phyloP scores from a whole-genome alignment of 2,329 filamentous ascomycete species.

The Penicillium occitanis region DNA sequence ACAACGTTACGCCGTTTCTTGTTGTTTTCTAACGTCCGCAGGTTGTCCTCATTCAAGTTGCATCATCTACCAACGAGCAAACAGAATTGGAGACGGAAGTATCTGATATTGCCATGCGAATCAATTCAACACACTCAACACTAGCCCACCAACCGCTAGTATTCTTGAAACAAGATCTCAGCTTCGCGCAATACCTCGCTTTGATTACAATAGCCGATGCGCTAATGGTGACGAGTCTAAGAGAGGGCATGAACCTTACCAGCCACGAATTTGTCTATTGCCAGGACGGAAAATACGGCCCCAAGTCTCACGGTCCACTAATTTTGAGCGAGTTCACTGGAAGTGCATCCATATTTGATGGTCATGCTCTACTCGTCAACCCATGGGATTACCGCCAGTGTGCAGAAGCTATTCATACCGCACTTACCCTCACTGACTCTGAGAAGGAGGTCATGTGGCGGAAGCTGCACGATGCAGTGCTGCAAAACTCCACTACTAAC shows the following conservation, averaged over 20 bases:
- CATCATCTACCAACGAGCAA: slow-evolving; percentile 85
- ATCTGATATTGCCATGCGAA: slow-evolving; percentile 89
- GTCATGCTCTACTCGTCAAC: slow-evolving; percentile 81
- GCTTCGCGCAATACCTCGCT: slow-evolving; percentile 89
- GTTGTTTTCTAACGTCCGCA: slow-evolving; percentile 33
- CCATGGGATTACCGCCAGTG: slow-evolving; percentile 93
- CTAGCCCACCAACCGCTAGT: slow-evolving; percentile 89
- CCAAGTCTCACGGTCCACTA: slow-evolving; percentile 81
- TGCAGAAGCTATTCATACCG: slow-evolving; percentile 78
- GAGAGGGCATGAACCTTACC: slow-evolving; percentile 96
- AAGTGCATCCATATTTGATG: slow-evolving; percentile 79
- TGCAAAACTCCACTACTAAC: slow-evolving; percentile 76
- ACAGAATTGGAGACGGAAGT: slow-evolving; percentile 83
- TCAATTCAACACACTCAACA: slow-evolving; percentile 88
- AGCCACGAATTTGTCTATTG: slow-evolving; percentile 93
- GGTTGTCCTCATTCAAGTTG: slow-evolving; percentile 90
- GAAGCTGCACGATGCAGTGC: slow-evolving; percentile 69
- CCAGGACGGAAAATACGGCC: slow-evolving; percentile 73
- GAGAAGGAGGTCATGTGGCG: slow-evolving; percentile 76
- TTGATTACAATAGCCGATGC: slow-evolving; percentile 85
- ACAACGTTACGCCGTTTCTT: neutral
- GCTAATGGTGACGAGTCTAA: slow-evolving; percentile 90
- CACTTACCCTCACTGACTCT: slow-evolving; percentile 73
- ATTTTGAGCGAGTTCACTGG: slow-evolving; percentile 96
- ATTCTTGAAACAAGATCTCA: slow-evolving; percentile 92